These are phyloP conservation scores for Cystobasidium ongulense DNA, from an alignment of 768 basidiomycete genomes.

Conservation along the genomic window DNA sequence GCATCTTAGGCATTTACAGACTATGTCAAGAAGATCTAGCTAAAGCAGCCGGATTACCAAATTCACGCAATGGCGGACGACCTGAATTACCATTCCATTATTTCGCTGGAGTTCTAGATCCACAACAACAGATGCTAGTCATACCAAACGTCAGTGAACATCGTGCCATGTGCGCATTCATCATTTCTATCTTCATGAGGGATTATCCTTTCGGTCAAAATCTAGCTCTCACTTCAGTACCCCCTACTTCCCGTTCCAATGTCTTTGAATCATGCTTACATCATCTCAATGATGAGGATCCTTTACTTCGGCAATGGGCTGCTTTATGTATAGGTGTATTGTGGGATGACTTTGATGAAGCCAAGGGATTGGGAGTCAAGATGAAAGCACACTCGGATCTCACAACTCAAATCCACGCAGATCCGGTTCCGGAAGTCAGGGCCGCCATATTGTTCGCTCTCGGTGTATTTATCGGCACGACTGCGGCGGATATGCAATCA, in stretches of 20 bases:
- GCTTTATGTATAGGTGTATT: conserved; percentile 86
- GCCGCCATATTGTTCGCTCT: conserved; percentile 83
- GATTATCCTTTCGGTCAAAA: conserved; percentile 79
- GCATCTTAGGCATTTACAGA: conserved; percentile 92
- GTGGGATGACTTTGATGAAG: conserved; percentile 87
- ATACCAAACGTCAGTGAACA: conserved; percentile 94
- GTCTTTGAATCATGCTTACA: conserved; percentile 83
- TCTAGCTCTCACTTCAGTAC: conserved; percentile 56
- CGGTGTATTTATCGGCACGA: conserved; percentile 85
- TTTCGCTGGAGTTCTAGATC: conserved; percentile 68
- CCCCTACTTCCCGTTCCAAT: conserved; percentile 50
- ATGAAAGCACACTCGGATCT: conserved; percentile 45
- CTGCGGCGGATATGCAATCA: conserved; percentile 53
- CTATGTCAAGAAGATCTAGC: conserved; percentile 83
- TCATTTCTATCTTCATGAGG: conserved; percentile 79
- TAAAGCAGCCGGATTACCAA: conserved; percentile 53
- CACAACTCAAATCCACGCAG: conserved; percentile 48
- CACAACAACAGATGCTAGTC: conserved; percentile 37
- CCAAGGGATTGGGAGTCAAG: conserved; percentile 72
- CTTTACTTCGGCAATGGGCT: conserved; percentile 86
- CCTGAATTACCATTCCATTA: conserved; percentile 53
- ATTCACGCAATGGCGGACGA: conserved; percentile 11
- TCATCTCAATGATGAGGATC: conserved; percentile 78
- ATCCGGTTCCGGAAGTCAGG: conserved; percentile 86
- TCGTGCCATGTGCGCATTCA: conserved; percentile 97